Percentiles rank a stretch among this genome's conserved stretches.
Conservation (phyloP, 1,139 yeast genomes). For the Sporopachydermia cereana region DNA sequence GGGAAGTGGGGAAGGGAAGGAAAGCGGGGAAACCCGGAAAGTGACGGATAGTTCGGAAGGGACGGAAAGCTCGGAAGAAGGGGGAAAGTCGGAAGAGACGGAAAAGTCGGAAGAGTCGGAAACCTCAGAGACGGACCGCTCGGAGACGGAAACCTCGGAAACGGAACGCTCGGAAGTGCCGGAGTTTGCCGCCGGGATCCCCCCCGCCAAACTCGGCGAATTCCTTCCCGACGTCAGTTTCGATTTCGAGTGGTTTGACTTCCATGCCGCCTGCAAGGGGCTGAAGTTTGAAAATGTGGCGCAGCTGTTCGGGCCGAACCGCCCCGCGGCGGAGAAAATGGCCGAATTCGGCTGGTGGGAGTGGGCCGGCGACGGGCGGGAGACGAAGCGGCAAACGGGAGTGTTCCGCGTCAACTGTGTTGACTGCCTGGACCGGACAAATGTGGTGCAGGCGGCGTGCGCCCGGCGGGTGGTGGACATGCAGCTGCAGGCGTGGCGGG, state of each 20-base stretch:
- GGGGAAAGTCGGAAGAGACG: background rate
- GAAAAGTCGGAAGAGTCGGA: background rate
- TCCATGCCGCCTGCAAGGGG: conserved; percentile 29
- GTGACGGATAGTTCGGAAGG: background rate
- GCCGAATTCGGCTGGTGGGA: conserved; percentile 24
- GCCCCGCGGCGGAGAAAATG: conserved; percentile 13
- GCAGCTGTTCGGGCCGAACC: conserved; percentile 15
- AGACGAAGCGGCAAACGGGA: conserved; percentile 21
- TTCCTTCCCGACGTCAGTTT: conserved; percentile 10
- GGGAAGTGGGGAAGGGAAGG: background rate
- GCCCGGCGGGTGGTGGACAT: conserved; percentile 19
- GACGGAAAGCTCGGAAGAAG: background rate
- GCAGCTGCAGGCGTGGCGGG: conserved; percentile 18
- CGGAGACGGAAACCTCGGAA: background rate
- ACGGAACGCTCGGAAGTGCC: background rate
- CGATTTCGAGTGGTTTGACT: conserved; percentile 32
- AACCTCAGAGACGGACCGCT: background rate
- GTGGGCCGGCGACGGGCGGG: conserved; percentile 10
- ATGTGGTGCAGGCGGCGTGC: conserved; percentile 27
- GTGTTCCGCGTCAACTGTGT: conserved; percentile 30
- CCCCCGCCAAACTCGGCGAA: background rate
- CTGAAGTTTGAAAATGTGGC: conserved; percentile 28
- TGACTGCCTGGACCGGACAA: conserved; percentile 34
- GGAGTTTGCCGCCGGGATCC: background rate
- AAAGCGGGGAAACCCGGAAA: background rate